phyloP scores from a whole-genome alignment of 495 filamentous ascomycete species.

The Xylaria telfairii region DNA sequence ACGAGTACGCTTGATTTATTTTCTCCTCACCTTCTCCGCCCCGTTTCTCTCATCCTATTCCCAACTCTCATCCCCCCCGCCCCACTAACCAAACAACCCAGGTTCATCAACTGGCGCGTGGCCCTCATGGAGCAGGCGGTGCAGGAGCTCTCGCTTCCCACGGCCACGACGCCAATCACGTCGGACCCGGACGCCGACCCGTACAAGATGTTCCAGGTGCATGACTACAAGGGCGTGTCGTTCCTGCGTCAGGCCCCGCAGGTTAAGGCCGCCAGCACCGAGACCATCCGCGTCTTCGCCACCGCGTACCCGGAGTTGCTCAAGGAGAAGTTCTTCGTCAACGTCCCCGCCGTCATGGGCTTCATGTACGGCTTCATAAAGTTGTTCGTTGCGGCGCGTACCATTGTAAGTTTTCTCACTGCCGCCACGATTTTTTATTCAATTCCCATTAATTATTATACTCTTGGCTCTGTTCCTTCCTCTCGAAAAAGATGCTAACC shows the following conservation, averaged over 20 bases:
- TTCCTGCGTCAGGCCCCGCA: slow-evolving; percentile 76
- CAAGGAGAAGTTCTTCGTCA: slow-evolving; percentile 91
- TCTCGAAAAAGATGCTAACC: not conserved
- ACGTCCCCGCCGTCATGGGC: slow-evolving; percentile 85
- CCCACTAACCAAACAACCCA: slow-evolving; percentile 41
- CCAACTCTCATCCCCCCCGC: not conserved
- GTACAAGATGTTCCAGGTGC: slow-evolving; percentile 87
- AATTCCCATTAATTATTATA: not conserved
- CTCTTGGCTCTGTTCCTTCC: no score
- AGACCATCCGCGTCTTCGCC: slow-evolving; percentile 78
- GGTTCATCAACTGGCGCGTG: slow-evolving; percentile 84
- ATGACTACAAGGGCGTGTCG: slow-evolving; percentile 84
- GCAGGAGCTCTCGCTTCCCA: slow-evolving; percentile 67
- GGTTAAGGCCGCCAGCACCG: slow-evolving; percentile 73
- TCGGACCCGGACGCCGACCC: slow-evolving; percentile 78
- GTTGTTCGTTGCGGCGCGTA: slow-evolving; percentile 77
- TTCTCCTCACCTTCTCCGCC: no score
- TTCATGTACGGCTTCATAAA: slow-evolving; percentile 85
- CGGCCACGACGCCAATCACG: slow-evolving; percentile 73
- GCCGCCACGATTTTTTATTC: not conserved
- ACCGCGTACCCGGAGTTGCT: slow-evolving; percentile 87
- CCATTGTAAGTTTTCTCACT: slow-evolving; percentile 46
- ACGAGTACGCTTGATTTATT: slow-evolving; percentile 66
- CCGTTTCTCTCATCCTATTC: not conserved
- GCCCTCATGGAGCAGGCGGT: slow-evolving; percentile 85